A percentile compares a stretch with the other conserved stretches of the same genome.
These are phyloP conservation scores for Podospora pseudoanserina DNA, from an alignment of 495 filamentous ascomycete species.

Conservation along the genomic window DNA sequence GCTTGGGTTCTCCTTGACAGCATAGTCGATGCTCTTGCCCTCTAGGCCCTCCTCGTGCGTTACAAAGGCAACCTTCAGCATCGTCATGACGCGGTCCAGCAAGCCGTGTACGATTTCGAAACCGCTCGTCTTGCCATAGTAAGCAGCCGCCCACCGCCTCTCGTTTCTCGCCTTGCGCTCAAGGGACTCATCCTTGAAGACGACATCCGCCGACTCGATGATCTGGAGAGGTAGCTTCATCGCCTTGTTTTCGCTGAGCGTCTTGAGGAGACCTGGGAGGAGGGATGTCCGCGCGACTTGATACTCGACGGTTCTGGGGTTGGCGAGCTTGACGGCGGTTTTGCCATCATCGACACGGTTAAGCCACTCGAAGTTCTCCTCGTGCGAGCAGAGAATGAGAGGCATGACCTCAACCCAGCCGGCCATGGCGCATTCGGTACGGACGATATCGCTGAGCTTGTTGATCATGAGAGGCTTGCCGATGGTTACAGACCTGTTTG, in stretches of 20 bases:
- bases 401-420: constrained; percentile 97
- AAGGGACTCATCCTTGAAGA: constrained; percentile 71
- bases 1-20: constrained; percentile 48
- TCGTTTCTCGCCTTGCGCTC: constrained; percentile 90
- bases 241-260: constrained; percentile 88
- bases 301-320: constrained; percentile 95
- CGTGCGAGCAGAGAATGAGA: constrained; percentile 93
- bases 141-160: constrained; percentile 90
- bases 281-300: constrained; percentile 91
- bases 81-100: constrained; percentile 84
- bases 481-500: constrained; percentile 76
- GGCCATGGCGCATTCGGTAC: constrained; percentile 85
- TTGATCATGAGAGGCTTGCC: constrained; percentile 87
- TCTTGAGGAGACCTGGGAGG: constrained; percentile 90
- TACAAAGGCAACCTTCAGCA: constrained; percentile 82
- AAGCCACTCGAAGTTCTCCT: constrained; percentile 97
- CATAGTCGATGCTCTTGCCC: constrained; percentile 46
- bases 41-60: constrained; percentile 66
- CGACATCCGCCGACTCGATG: constrained; percentile 89
- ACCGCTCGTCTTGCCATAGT: constrained; percentile 89
- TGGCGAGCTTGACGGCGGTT: constrained; percentile 82
- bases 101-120: constrained; percentile 97
- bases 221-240: constrained; percentile 87
- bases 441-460: constrained; percentile 89
- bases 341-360: constrained; percentile 86